A percentile compares a stretch with the other conserved stretches of the same genome.
phyloP scores from a whole-genome alignment of 2,329 filamentous ascomycete species.

The Venturiaceae sp. region DNA sequence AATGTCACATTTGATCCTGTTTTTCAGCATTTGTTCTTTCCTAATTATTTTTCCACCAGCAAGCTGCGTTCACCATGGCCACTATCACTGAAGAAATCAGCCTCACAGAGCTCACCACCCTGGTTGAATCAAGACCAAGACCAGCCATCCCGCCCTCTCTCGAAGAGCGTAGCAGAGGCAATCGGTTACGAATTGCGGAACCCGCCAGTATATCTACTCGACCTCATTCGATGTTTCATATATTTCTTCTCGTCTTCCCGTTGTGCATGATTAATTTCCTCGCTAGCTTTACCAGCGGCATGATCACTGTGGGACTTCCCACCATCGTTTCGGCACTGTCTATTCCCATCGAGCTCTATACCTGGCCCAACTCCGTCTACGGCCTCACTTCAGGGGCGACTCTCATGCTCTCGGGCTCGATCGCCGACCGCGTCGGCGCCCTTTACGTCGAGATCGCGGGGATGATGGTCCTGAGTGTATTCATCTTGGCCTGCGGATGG shows the following conservation, averaged over 20 bases:
- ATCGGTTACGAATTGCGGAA: no score
- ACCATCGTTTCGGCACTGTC: conserved; percentile 24
- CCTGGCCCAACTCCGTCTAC: conserved; percentile 27
- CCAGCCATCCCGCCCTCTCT: no score
- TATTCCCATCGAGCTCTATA: conserved; percentile 20
- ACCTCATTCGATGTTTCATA: neutral
- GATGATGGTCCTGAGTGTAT: conserved; percentile 31
- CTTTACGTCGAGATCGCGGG: conserved; percentile 37
- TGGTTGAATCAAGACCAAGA: no score
- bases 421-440: conserved; percentile 42
- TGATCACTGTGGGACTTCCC: conserved; percentile 33
- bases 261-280: conserved; percentile 20
- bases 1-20: no score
- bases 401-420: conserved; percentile 39
- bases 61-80: no score
- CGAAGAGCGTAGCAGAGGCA: no score
- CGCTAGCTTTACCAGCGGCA: conserved; percentile 24
- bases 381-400: conserved; percentile 37
- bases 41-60: no score
- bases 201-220: no score
- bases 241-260: conserved; percentile 15
- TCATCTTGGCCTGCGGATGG: conserved; percentile 36
- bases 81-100: no score
- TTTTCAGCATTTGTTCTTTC: no score
- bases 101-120: no score